A percentile compares a stretch with the other conserved stretches of the same genome.
These are phyloP conservation scores for Ogataea degrootiae DNA, from an alignment of 805 yeast species.

Conservation along the genomic window DNA sequence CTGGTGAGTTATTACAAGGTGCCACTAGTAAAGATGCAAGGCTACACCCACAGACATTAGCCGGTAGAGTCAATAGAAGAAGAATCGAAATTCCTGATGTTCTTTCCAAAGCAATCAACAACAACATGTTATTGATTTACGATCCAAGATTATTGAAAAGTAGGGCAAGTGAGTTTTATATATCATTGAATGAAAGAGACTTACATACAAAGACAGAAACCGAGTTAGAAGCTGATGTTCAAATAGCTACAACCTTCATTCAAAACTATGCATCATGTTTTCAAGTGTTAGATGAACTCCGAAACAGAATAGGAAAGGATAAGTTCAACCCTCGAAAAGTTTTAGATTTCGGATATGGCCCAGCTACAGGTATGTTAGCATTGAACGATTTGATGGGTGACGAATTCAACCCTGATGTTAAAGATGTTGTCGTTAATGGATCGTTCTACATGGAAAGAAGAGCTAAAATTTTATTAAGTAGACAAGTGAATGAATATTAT, in stretches of 20 bases:
- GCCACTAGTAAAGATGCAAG: conserved; percentile 47
- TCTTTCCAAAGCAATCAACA: conserved; percentile 55
- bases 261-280: conserved; percentile 72
- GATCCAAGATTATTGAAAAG: conserved; percentile 62
- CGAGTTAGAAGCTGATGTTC: conserved; percentile 65
- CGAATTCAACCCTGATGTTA: conserved; percentile 52
- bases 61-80: conserved; percentile 49
- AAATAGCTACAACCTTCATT: conserved; percentile 72
- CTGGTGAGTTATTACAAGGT: conserved; percentile 33
- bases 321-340: conserved; percentile 61
- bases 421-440: conserved; percentile 73
- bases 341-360: conserved; percentile 83
- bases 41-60: conserved; percentile 50
- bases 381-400: conserved; percentile 76
- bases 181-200: conserved; percentile 43
- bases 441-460: conserved; percentile 67
- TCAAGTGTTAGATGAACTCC: conserved; percentile 64
- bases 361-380: conserved; percentile 88
- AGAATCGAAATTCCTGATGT: conserved; percentile 52
- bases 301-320: conserved; percentile 45
- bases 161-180: conserved; percentile 39
- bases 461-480: conserved; percentile 69
- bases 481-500: conserved; percentile 53
- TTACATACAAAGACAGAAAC: conserved; percentile 40
- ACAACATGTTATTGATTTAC: conserved; percentile 56